Percentiles rank a stretch among this genome's conserved stretches.
Evolutionary conservation across 1,284 basidiomycete species (phyloP).

Genomic region (Heterobasidion irregulare): DNA sequence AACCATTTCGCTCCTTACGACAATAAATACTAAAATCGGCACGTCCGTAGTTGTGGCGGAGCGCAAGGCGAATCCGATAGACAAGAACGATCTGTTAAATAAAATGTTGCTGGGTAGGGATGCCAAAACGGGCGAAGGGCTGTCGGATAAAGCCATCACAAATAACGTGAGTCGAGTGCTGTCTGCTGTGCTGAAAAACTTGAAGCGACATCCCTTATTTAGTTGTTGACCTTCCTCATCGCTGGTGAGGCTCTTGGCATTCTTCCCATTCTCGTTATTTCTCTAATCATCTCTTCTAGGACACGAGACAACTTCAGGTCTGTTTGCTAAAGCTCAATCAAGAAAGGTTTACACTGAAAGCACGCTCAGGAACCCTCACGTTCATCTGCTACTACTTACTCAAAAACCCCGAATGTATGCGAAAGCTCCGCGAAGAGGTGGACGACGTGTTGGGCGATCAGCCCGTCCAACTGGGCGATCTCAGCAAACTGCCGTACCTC

Average conservation of each 20-base stretch:
- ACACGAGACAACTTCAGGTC: neutral
- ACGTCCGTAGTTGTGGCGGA: neutral
- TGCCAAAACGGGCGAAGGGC: neutral
- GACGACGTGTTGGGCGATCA: neutral
- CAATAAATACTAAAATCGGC: neutral
- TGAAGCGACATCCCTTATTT: neutral
- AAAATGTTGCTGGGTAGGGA: neutral
- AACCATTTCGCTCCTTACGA: neutral
- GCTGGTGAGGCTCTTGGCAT: neutral
- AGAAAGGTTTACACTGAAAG: neutral
- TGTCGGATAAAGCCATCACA: neutral
- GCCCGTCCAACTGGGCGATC: neutral
- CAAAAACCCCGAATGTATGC: neutral
- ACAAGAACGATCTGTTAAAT: neutral
- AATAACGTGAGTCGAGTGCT: neutral
- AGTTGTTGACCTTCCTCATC: neutral
- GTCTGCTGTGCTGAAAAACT: neutral
- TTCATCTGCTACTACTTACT: neutral
- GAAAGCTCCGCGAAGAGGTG: neutral
- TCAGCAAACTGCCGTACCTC: neutral
- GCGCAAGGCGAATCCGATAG: neutral
- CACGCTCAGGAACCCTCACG: neutral
- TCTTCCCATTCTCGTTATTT: neutral
- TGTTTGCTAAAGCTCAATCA: neutral
- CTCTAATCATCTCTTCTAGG: neutral